Percentiles rank a stretch among this genome's conserved stretches.
Conservation (phyloP, 345 rosid genomes). For the Atalantia buxifolia region DNA sequence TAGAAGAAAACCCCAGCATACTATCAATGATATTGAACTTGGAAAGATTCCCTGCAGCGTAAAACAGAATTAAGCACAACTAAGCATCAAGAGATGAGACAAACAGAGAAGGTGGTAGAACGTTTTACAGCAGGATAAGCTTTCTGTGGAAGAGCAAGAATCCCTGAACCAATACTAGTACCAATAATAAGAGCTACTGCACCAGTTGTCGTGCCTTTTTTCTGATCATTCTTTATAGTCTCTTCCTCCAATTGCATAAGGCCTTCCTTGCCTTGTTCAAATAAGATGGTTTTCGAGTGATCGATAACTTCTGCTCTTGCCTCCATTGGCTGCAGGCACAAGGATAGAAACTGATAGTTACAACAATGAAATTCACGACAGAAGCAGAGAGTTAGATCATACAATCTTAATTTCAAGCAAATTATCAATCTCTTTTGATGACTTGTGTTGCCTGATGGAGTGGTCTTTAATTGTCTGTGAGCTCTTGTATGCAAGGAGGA, state of each 20-base stretch:
- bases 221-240: slow-evolving; percentile 9
- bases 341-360: not conserved
- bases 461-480: not conserved
- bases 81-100: not conserved
- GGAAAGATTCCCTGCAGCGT: slow-evolving; percentile 52
- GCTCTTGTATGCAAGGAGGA: slow-evolving; percentile 13
- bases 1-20: slow-evolving; percentile 61
- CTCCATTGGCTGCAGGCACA: slow-evolving; percentile 23
- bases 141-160: slow-evolving; percentile 55
- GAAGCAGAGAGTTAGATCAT: not conserved
- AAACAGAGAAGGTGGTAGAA: not conserved
- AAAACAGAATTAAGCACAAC: not conserved
- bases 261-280: slow-evolving; percentile 21
- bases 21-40: slow-evolving; percentile 45
- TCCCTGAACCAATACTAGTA: slow-evolving; percentile 64
- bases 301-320: slow-evolving; percentile 10
- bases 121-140: slow-evolving; percentile 57
- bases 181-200: slow-evolving; percentile 61
- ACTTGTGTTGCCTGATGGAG: slow-evolving; percentile 1
- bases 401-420: slow-evolving; percentile 25
- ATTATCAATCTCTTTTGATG: not conserved
- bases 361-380: not conserved
- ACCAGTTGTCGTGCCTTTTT: slow-evolving; percentile 52
- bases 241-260: slow-evolving; percentile 1
- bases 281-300: not conserved